Conservation (phyloP, 768 basidiomycete species). For the Suillus paluster region DNA sequence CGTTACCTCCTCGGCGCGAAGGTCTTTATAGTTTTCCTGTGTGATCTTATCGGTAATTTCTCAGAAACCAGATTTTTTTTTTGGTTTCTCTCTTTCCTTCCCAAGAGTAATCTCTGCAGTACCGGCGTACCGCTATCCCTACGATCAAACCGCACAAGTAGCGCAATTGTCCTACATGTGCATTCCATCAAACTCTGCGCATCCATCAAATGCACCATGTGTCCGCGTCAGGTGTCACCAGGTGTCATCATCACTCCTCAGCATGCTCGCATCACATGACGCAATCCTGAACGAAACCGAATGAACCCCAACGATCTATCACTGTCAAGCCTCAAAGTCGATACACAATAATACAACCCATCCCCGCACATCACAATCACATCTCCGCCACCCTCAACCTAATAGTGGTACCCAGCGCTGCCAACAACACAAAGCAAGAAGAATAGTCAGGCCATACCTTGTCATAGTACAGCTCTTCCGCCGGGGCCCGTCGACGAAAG, state of each 20-base stretch:
- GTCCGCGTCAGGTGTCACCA: too few species aligned
- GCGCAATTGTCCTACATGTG: too few species aligned
- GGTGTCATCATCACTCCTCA: too few species aligned
- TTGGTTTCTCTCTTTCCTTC: too few species aligned
- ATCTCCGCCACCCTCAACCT: conserved; percentile 68
- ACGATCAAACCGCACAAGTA: neutral
- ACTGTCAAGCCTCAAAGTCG: too few species aligned
- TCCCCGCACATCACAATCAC: conserved; percentile 12
- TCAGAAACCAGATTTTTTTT: too few species aligned
- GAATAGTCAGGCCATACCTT: conserved; percentile 81
- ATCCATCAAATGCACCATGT: neutral
- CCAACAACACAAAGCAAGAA: conserved; percentile 72
- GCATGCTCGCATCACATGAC: too few species aligned
- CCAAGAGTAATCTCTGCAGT: too few species aligned
- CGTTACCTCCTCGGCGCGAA: neutral
- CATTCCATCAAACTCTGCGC: neutral
- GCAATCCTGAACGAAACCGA: too few species aligned
- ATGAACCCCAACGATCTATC: too few species aligned
- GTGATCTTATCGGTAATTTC: neutral
- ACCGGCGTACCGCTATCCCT: too few species aligned
- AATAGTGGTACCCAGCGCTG: conserved; percentile 76
- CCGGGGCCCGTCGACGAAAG: conserved; percentile 65
- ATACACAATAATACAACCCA: too few species aligned
- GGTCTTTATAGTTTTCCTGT: conserved; percentile 1
- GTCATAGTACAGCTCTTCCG: conserved; percentile 88